Evolutionary conservation across 2,329 filamentous ascomycete species (phyloP).

Genomic region (Trichoderma asperellum): DNA sequence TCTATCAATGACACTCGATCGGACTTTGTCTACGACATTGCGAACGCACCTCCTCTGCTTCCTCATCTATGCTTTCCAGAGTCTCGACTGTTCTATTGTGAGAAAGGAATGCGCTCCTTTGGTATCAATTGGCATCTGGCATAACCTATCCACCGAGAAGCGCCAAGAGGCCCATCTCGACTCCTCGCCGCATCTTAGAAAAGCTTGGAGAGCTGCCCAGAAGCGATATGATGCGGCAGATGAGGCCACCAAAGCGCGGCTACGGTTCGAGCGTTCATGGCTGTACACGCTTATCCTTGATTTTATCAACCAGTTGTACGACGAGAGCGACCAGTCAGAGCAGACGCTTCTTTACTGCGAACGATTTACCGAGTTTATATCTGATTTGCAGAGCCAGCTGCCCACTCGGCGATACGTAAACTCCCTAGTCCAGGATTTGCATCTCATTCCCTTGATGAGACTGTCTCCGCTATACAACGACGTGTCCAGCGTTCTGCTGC

Average conservation of each 20-base stretch:
- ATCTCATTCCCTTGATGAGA: slow-evolving; percentile 75
- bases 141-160: slow-evolving; percentile 80
- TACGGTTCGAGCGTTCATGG: slow-evolving; percentile 94
- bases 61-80: slow-evolving; percentile 90
- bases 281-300: slow-evolving; percentile 83
- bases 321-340: slow-evolving; percentile 57
- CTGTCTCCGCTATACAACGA: slow-evolving; percentile 79
- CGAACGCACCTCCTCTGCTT: slow-evolving; percentile 86
- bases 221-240: slow-evolving; percentile 90
- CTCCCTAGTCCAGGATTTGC: slow-evolving; percentile 81
- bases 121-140: slow-evolving; percentile 94
- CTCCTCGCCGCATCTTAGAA: slow-evolving; percentile 73
- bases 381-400: slow-evolving; percentile 88
- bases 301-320: slow-evolving; percentile 76
- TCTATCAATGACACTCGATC: slow-evolving; percentile 81
- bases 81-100: slow-evolving; percentile 83
- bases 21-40: slow-evolving; percentile 65
- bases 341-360: slow-evolving; percentile 78
- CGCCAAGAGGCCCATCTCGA: slow-evolving; percentile 74
- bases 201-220: slow-evolving; percentile 84
- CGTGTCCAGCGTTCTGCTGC: slow-evolving; percentile 74
- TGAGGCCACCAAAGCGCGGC: slow-evolving; percentile 72
- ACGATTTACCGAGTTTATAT: slow-evolving; percentile 87
- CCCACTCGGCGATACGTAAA: slow-evolving; percentile 95
- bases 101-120: slow-evolving; percentile 95